phyloP scores from a whole-genome alignment of 306 rosid genomes.

The Cyamopsis tetragonoloba region DNA sequence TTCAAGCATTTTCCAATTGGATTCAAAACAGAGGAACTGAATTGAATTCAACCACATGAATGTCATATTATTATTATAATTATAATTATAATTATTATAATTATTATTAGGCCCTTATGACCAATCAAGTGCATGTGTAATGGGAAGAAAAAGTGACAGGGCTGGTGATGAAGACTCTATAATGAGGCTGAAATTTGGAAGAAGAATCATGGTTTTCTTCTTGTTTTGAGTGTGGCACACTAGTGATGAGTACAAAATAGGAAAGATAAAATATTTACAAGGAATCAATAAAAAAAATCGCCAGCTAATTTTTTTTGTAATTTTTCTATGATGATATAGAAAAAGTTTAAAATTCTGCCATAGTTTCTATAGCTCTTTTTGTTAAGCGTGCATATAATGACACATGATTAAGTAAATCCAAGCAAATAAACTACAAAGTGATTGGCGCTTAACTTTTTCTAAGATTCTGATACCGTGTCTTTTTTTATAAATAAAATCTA shows the following conservation, averaged over 20 bases:
- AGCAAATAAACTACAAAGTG: background rate
- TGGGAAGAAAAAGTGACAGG: background rate
- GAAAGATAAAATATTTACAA: slow-evolving; percentile 32
- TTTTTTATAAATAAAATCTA: too few relatives aligned
- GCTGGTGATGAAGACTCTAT: slow-evolving; percentile 6
- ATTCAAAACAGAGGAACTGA: slow-evolving; percentile 44
- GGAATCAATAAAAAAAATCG: slow-evolving; percentile 35
- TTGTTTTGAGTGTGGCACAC: slow-evolving; percentile 21
- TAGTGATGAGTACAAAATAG: slow-evolving; percentile 37
- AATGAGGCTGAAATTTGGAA: slow-evolving; percentile 31
- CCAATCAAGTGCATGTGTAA: slow-evolving; percentile 11
- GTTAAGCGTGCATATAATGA: slow-evolving; percentile 3
- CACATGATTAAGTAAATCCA: background rate
- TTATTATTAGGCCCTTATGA: too few relatives aligned
- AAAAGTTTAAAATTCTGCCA: slow-evolving; percentile 10
- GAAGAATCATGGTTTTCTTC: slow-evolving; percentile 33
- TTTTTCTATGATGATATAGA: slow-evolving; percentile 35
- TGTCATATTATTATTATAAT: slow-evolving; percentile 17
- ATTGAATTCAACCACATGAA: slow-evolving; percentile 16
- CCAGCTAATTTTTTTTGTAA: slow-evolving; percentile 43
- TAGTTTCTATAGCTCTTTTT: background rate
- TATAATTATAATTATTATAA: too few relatives aligned
- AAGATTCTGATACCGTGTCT: too few relatives aligned
- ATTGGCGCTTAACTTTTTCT: background rate
- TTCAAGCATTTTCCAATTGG: slow-evolving; percentile 71